These are phyloP conservation scores for Sphaerulina vaccinii DNA, from an alignment of 2,329 filamentous ascomycete species.

Conservation along the genomic window DNA sequence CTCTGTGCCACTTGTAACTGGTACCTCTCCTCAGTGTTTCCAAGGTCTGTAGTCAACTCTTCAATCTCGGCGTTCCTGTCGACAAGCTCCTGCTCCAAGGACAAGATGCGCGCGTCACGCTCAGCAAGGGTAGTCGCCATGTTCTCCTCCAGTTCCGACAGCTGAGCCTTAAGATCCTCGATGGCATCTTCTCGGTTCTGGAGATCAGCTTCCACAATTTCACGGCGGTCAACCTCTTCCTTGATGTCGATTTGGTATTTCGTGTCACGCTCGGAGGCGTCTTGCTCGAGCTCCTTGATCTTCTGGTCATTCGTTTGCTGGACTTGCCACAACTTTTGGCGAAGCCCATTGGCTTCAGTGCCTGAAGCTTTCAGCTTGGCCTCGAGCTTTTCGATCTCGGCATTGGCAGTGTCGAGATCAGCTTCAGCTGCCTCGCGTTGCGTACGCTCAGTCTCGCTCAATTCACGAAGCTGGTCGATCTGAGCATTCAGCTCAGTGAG, in stretches of 20 bases:
- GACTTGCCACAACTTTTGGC: conserved; percentile 48
- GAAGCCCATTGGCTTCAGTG: conserved; percentile 49
- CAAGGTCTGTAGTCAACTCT: conserved; percentile 30
- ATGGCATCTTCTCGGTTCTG: conserved; percentile 39
- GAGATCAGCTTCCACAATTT: conserved; percentile 39
- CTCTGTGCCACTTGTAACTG: conserved; percentile 19
- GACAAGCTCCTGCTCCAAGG: conserved; percentile 30
- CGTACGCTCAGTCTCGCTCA: conserved; percentile 42
- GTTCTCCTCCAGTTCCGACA: conserved; percentile 35
- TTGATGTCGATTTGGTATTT: conserved; percentile 42
- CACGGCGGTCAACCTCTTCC: conserved; percentile 41
- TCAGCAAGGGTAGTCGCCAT: conserved; percentile 32
- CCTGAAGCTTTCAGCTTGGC: conserved; percentile 43
- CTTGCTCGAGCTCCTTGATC: conserved; percentile 41
- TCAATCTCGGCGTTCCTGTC: conserved; percentile 30
- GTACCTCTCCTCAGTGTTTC: conserved; percentile 25
- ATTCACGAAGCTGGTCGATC: conserved; percentile 39
- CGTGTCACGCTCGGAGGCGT: conserved; percentile 41
- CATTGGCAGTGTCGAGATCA: conserved; percentile 45
- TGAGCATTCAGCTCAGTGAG: conserved; percentile 35
- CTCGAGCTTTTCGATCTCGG: conserved; percentile 43
- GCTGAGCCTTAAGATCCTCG: conserved; percentile 37
- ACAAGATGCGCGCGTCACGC: conserved; percentile 34
- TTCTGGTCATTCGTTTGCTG: conserved; percentile 44
- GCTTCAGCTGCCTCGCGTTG: conserved; percentile 47